Conservation (phyloP, 768 basidiomycete genomes). For the Lentinula guzmanii region DNA sequence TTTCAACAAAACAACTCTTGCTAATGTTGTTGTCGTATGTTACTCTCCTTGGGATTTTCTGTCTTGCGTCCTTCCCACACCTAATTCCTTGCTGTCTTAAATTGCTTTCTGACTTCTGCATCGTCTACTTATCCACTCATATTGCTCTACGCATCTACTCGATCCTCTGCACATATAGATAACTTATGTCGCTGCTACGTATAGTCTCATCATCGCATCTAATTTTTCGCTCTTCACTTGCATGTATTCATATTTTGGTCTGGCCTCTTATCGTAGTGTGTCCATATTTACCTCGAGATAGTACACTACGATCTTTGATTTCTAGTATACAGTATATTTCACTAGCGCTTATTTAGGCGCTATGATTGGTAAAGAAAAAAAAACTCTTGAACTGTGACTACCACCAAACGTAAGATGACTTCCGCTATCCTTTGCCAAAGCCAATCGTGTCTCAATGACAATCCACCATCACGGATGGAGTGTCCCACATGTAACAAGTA, state of each 20-base stretch:
- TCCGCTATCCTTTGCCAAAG: constrained; percentile 57
- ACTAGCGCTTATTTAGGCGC: neutral
- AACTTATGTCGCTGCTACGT: constrained; percentile 1
- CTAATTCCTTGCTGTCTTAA: constrained; percentile 27
- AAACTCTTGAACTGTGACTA: neutral
- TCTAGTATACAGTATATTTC: neutral
- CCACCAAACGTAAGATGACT: neutral
- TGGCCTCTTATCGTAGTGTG: neutral
- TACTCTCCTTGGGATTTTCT: neutral
- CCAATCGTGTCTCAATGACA: constrained; percentile 66
- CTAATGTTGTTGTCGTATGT: constrained; percentile 1
- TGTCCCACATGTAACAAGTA: constrained; percentile 95
- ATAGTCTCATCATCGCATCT: constrained; percentile 5
- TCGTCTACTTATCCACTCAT: constrained; percentile 15
- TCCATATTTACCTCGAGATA: neutral
- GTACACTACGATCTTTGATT: neutral
- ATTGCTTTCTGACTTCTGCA: constrained; percentile 25
- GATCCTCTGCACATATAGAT: constrained; percentile 3
- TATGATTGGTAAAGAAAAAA: neutral
- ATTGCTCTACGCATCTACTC: constrained; percentile 4
- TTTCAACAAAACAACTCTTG: neutral
- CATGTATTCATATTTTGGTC: constrained; percentile 5
- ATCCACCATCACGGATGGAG: constrained; percentile 81
- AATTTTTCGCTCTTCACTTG: constrained; percentile 2
- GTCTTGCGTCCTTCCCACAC: neutral